Evolutionary conservation across 768 basidiomycete genomes (phyloP).

Genomic region (Boletus subcaerulescens): DNA sequence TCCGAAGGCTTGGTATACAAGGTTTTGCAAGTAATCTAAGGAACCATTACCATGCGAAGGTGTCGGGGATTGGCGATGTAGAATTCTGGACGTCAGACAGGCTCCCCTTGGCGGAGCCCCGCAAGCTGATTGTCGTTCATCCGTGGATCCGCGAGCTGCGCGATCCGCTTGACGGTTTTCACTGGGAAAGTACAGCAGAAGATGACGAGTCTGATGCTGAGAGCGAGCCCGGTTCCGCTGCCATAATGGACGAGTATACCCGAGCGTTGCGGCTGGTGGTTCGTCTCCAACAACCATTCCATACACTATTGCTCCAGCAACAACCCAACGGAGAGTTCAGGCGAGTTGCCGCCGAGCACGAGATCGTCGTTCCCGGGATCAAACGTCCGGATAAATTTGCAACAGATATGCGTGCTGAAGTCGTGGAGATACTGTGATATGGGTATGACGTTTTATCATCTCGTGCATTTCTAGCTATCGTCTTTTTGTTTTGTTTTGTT

Average conservation of each 20-base stretch:
- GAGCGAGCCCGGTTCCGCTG: not conserved
- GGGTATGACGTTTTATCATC: too few relatives aligned
- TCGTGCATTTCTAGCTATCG: too few relatives aligned
- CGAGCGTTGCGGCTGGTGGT: not conserved
- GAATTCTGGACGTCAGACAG: not conserved
- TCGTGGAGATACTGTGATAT: not conserved
- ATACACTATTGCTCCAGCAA: not conserved
- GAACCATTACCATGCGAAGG: not conserved
- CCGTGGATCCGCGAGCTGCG: conserved; percentile 9
- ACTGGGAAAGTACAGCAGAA: not conserved
- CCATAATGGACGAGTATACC: not conserved
- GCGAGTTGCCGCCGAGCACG: not conserved
- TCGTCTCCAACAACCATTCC: not conserved
- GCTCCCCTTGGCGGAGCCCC: not conserved
- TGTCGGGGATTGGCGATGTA: not conserved
- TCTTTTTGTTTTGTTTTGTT: too few relatives aligned
- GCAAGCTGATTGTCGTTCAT: not conserved
- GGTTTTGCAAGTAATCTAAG: not conserved
- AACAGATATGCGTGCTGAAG: not conserved
- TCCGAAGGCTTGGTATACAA: not conserved
- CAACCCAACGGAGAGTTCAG: not conserved
- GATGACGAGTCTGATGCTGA: not conserved
- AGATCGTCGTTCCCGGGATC: not conserved
- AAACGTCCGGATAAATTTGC: not conserved
- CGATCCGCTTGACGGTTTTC: not conserved